phyloP scores from a whole-genome alignment of 2,329 filamentous ascomycete genomes.

The Botrytis hyacinthi region DNA sequence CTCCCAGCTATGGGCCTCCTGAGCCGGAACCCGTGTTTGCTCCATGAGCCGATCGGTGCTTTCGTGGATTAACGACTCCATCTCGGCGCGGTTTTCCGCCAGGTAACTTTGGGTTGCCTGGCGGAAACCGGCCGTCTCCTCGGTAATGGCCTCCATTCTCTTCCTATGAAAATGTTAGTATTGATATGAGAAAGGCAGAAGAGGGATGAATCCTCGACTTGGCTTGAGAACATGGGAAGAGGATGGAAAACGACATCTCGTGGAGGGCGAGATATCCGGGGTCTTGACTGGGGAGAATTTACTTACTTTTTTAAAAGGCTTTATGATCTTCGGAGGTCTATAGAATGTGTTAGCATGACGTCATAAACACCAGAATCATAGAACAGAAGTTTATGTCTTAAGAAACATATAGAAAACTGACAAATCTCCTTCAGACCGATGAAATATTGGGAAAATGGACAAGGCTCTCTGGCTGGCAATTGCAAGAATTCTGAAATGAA shows the following conservation, averaged over 20 bases:
- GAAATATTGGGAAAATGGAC: neutral
- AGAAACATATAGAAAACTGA: neutral
- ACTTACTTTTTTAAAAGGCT: neutral
- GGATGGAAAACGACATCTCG: too few species aligned
- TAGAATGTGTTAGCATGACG: neutral
- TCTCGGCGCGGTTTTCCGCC: neutral
- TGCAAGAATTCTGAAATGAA: neutral
- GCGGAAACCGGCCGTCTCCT: constrained; percentile 1
- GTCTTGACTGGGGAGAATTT: too few species aligned
- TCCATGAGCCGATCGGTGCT: neutral
- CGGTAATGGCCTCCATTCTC: neutral
- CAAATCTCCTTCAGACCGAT: neutral
- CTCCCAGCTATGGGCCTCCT: neutral
- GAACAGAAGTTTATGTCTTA: neutral
- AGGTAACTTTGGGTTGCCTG: neutral
- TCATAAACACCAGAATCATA: neutral
- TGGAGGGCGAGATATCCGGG: neutral
- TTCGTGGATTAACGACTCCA: neutral
- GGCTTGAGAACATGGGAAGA: neutral
- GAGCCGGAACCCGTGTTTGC: neutral
- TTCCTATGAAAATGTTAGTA: neutral
- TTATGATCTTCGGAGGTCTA: neutral
- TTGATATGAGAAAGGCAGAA: too few species aligned
- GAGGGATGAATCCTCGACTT: too few species aligned
- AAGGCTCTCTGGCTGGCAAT: neutral